Conservation (phyloP, 257 asterid species). For the Gentiana straminea region DNA sequence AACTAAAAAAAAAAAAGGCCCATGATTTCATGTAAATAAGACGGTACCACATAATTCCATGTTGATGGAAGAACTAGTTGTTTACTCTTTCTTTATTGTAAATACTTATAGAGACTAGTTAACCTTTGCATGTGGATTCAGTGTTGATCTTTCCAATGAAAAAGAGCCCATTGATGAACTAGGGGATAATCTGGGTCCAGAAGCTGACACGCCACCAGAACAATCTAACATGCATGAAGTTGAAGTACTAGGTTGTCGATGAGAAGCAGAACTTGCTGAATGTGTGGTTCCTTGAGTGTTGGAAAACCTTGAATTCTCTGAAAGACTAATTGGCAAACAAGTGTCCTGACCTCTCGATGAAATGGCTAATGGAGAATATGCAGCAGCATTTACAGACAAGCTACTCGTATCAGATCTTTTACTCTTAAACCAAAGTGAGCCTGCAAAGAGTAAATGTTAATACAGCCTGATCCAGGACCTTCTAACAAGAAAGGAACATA, state of each 20-base stretch:
- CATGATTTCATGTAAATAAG: too few relatives aligned
- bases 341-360: conserved; percentile 50
- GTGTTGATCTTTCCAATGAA: conserved; percentile 76
- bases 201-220: conserved; percentile 61
- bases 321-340: conserved; percentile 29
- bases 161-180: conserved; percentile 80
- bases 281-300: conserved; percentile 34
- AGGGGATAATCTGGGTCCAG: conserved; percentile 66
- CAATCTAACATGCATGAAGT: conserved; percentile 51
- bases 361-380: conserved; percentile 38
- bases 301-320: conserved; percentile 34
- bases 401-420: conserved; percentile 40
- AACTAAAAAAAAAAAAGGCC: not conserved
- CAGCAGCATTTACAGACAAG: conserved; percentile 51
- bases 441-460: conserved; percentile 20
- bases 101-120: not conserved
- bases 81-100: too few relatives aligned
- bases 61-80: too few relatives aligned
- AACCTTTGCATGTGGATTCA: conserved; percentile 96
- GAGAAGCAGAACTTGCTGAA: conserved; percentile 25
- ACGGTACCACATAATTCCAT: too few relatives aligned
- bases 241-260: conserved; percentile 48
- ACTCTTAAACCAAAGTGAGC: conserved; percentile 23
- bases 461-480: not conserved
- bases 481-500: too few relatives aligned